phyloP scores from a whole-genome alignment of 768 basidiomycete species.

The Trichaptum fuscoviolaceum region DNA sequence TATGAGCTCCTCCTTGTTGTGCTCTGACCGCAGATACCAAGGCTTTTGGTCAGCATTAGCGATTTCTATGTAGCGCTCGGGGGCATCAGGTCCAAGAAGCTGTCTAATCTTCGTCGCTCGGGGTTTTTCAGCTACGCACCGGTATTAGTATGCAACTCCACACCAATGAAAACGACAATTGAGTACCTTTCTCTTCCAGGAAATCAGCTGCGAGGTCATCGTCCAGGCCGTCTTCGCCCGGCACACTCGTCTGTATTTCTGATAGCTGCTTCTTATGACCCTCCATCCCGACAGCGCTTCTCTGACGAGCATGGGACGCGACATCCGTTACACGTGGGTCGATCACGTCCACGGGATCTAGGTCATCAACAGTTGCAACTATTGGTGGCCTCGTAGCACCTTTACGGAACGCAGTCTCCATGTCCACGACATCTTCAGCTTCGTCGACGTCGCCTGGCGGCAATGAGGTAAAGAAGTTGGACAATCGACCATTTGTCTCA shows the following conservation, averaged over 20 bases:
- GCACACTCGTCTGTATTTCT: background rate
- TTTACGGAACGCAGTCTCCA: conserved; percentile 46
- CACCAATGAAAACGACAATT: background rate
- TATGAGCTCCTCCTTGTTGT: conserved; percentile 72
- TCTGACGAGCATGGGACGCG: background rate
- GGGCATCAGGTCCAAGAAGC: conserved; percentile 59
- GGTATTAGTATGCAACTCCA: background rate
- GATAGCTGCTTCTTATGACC: background rate
- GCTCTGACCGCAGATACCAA: conserved; percentile 84
- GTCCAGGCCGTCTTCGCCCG: background rate
- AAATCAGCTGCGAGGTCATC: background rate
- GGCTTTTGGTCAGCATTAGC: conserved; percentile 46
- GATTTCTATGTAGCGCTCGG: conserved; percentile 38
- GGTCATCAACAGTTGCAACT: background rate
- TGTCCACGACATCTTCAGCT: conserved; percentile 51
- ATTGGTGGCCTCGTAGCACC: background rate
- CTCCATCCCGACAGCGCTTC: background rate
- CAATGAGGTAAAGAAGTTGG: conserved; percentile 29
- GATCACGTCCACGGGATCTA: background rate
- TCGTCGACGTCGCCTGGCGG: conserved; percentile 31
- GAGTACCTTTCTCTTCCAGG: conserved; percentile 20
- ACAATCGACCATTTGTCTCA: conserved; percentile 37
- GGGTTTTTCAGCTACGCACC: conserved; percentile 14
- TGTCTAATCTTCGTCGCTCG: conserved; percentile 55
- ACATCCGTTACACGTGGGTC: background rate